Evolutionary conservation across 2,329 filamentous ascomycete genomes (phyloP).

Genomic region (Thermomyces lanuginosus): DNA sequence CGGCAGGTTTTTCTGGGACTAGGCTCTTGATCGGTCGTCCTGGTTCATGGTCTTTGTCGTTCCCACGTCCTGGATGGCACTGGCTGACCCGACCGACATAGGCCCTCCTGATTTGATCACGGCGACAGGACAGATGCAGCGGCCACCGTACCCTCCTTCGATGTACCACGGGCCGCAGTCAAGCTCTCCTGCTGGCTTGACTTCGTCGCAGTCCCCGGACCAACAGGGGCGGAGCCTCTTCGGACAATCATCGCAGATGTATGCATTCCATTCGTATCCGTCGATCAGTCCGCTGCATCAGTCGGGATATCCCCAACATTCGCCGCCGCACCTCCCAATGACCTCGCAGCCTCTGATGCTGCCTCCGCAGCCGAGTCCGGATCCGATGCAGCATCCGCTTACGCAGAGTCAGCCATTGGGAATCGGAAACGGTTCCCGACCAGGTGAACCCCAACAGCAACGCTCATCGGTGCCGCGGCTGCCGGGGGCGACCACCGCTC

Average conservation of each 20-base stretch:
- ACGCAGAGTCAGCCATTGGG: no score
- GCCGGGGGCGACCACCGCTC: slow-evolving; percentile 22
- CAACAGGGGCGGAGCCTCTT: slow-evolving; percentile 73
- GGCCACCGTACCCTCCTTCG: slow-evolving; percentile 72
- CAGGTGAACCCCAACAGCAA: no score
- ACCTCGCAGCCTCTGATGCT: slow-evolving; percentile 40
- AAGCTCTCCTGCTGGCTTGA: slow-evolving; percentile 83
- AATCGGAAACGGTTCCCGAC: no score
- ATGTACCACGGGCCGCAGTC: slow-evolving; percentile 83
- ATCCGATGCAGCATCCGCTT: slow-evolving; percentile 27
- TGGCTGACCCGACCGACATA: slow-evolving; percentile 50
- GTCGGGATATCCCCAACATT: slow-evolving; percentile 40
- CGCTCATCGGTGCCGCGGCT: no score
- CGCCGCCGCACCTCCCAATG: slow-evolving; percentile 39
- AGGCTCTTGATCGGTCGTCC: no score
- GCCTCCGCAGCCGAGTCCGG: slow-evolving; percentile 23
- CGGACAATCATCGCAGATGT: slow-evolving; percentile 66
- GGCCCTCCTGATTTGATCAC: slow-evolving; percentile 58
- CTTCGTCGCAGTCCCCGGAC: slow-evolving; percentile 76
- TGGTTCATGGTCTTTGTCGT: no score
- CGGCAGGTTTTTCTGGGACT: no score
- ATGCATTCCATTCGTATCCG: slow-evolving; percentile 49
- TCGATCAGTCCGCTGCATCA: slow-evolving; percentile 37
- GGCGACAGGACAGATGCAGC: slow-evolving; percentile 46
- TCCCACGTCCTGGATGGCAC: slow-evolving; percentile 1